Base-by-base conservation (phyloP, 192 early-diverging fungal species). In the Hyaloraphidium curvatum region DNA sequence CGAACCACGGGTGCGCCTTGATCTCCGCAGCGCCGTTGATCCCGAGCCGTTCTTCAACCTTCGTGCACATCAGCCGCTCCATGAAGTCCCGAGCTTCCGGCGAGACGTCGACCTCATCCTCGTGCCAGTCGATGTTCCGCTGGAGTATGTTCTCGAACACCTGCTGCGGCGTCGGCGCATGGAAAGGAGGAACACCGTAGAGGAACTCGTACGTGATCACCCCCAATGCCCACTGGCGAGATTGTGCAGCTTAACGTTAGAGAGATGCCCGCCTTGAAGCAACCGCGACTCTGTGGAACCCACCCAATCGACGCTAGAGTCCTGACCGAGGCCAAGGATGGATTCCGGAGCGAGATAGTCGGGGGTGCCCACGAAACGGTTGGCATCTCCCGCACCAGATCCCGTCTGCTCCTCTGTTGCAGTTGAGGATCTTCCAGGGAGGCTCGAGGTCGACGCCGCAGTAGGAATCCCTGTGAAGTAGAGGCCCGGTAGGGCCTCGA, bases 201-300 rank as follows among this genome's bases (percentile, higher is more conserved):
- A 89, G 60, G 59, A 89, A 89, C 50, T 90, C 87, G 58, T 86
- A 90, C 27, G 84, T 72, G 30, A 90, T 90, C 1, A 90, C 84
- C 28, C 87, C 87, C 3, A 87, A 58, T 5, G 87, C 87, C 87
- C 87, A 90, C 84, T 80, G n/a, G 22, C 5, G 22, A 65, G 48
- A 50, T 27, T 9, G 21, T 22, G 16, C 51, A 43, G 17, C 3
- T 30, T 1, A 28, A 66, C 21, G 25, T 21, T 21, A 31, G 19
- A 39, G 33, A 48, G 27, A 29, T n/a, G n/a, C n/a, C n/a, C n/a
- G n/a, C n/a, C n/a, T n/a, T n/a, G n/a, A n/a, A n/a, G n/a, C n/a
- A n/a, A n/a, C n/a, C n/a, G n/a, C n/a, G n/a, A n/a, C n/a, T 39
- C 50, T 25, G 5, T 17, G 13, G n/a, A 2, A 59, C 60, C 68